phyloP scores from a whole-genome alignment of 2,329 filamentous ascomycete genomes.

The Phaeosphaeriaceae sp. region DNA sequence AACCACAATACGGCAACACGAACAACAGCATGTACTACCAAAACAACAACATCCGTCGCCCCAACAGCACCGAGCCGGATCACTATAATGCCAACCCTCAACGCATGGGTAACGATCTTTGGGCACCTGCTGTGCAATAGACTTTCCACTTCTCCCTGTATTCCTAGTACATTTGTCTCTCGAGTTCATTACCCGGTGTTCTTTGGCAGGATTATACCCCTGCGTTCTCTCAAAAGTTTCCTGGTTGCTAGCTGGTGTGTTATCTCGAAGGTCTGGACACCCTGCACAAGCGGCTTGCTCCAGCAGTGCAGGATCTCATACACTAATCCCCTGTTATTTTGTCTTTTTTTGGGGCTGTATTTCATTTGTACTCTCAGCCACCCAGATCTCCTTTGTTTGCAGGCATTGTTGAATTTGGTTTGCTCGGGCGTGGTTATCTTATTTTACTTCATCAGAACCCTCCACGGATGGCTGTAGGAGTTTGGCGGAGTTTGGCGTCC shows the following conservation, averaged over 20 bases:
- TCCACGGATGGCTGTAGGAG: constrained; percentile 33
- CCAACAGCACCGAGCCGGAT: constrained; percentile 72
- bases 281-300: constrained; percentile 37
- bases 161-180: constrained; percentile 37
- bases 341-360: constrained; percentile 14
- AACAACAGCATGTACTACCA: constrained; percentile 73
- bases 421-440: too few species aligned
- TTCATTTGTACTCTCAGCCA: too few species aligned
- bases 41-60: constrained; percentile 71
- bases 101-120: constrained; percentile 47
- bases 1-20: constrained; percentile 68
- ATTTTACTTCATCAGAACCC: constrained; percentile 7
- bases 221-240: constrained; percentile 47
- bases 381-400: not conserved
- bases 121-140: constrained; percentile 52
- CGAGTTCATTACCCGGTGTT: constrained; percentile 46
- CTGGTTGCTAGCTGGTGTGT: constrained; percentile 36
- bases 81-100: constrained; percentile 56
- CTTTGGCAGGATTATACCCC: constrained; percentile 49
- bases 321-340: constrained; percentile 19
- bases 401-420: too few species aligned
- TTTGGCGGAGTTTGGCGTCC: constrained; percentile 45
- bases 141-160: constrained; percentile 32
- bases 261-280: constrained; percentile 30
- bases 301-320: constrained; percentile 28